Evolutionary conservation across 176 grass and related monocot species (phyloP), one percentile per base, ranked within the genome.

Genomic region (Chrysopogon serrulatus): DNA sequence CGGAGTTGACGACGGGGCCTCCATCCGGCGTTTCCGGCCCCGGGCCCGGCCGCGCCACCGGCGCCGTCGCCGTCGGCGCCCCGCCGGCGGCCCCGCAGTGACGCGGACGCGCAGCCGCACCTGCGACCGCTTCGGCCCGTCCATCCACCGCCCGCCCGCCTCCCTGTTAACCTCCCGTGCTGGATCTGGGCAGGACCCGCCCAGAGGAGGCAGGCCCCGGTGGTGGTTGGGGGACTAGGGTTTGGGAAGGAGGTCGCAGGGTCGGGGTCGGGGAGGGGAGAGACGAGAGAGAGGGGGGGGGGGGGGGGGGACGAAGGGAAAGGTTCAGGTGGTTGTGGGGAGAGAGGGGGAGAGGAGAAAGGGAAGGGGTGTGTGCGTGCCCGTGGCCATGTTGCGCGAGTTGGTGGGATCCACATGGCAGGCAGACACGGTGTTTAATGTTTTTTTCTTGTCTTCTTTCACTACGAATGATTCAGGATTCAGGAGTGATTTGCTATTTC

Each of bases 71-170:
- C 77, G 32, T 69, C 45, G 23, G 61, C 74, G 31, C 83, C 83
- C 10, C 89, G 85, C 39, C 85, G 83, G 79, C 84, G 88, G n/a
- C n/a, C n/a, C n/a, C 56, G 91, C 96, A 47, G 89, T 92, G 41
- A 96, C 96, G 37, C 93, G 96, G 57, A 90, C 81, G 45, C 93
- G 91, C 45, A 88, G 83, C 60, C 96, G 80, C 40, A 94, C 81
- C 80, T 90, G 77, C 12, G 92, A 68, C 26, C 93, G 73, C 87
- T 93, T 95, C 45, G 86, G 84, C 5, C 59, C 71, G 10, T 78
- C 84, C 89, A 84, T 78, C 87, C 73, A 71, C 78, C 90, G 71
- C 60, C 23, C 27, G 24, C 34, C 23, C 45, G 18, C 64, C n/a
- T 19, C 36, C 24, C 18, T 6, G 24, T 47, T 2, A 14, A 11